Conservation (phyloP, 169 alveolate species). For the Miamiensis avidus region DNA sequence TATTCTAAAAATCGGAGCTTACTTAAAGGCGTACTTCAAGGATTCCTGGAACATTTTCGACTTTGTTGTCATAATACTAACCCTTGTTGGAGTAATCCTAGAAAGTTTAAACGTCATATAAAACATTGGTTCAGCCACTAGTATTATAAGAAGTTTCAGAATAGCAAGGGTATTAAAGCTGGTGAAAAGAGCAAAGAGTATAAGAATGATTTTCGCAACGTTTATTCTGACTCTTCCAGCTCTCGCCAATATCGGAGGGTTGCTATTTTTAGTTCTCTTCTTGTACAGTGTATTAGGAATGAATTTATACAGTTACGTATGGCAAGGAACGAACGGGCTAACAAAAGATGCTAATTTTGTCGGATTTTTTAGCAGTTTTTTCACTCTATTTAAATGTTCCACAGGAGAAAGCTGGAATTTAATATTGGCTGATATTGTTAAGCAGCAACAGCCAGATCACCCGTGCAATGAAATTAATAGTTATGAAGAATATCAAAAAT, state of each 20-base stretch:
- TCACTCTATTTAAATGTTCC: slow-evolving; percentile 37
- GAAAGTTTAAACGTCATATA: slow-evolving; percentile 17
- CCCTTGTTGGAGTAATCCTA: slow-evolving; percentile 48
- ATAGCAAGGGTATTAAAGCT: slow-evolving; percentile 55
- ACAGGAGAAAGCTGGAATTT: slow-evolving; percentile 50
- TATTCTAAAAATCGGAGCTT: slow-evolving; percentile 43
- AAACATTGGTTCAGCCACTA: slow-evolving; percentile 33
- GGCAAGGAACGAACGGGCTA: slow-evolving; percentile 10
- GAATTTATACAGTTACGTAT: slow-evolving; percentile 42
- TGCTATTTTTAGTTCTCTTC: slow-evolving; percentile 45
- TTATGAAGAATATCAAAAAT: slow-evolving; percentile 18
- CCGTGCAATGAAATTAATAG: slow-evolving; percentile 16
- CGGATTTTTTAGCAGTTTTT: slow-evolving; percentile 23
- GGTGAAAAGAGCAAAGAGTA: slow-evolving; percentile 34
- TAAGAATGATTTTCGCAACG: slow-evolving; percentile 43
- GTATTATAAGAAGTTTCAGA: slow-evolving; percentile 49
- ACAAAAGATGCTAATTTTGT: slow-evolving; percentile 11
- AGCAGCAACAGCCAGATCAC: slow-evolving; percentile 7
- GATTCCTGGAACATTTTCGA: slow-evolving; percentile 27
- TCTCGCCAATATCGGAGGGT: slow-evolving; percentile 54
- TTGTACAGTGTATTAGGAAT: slow-evolving; percentile 50
- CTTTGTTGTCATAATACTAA: slow-evolving; percentile 63
- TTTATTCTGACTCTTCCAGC: slow-evolving; percentile 55
- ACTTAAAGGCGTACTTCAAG: slow-evolving; percentile 23
- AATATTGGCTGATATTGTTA: slow-evolving; percentile 12